Percentiles rank a stretch among this genome's conserved stretches.
phyloP scores from a whole-genome alignment of 2,329 filamentous ascomycete species.

The Fonsecaea pugnacius region DNA sequence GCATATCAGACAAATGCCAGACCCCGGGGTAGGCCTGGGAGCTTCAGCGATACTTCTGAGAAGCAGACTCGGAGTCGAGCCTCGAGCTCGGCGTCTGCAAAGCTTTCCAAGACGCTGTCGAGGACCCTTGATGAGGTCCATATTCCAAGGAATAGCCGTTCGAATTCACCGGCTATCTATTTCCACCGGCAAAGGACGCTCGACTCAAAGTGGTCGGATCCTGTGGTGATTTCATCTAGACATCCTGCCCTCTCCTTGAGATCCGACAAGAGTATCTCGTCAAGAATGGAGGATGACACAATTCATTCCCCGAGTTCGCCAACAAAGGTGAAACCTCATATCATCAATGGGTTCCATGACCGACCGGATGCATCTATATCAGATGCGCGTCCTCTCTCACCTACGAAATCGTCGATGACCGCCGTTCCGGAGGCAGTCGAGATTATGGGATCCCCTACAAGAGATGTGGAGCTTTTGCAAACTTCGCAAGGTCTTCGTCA shows the following conservation, averaged over 20 bases:
- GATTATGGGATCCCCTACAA: not conserved
- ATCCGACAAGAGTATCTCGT: slow-evolving; percentile 12
- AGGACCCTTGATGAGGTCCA: slow-evolving; percentile 32
- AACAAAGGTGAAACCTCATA: slow-evolving; percentile 17
- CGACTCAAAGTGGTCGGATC: slow-evolving; percentile 20
- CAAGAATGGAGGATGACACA: slow-evolving; percentile 11
- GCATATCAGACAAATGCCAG: slow-evolving; percentile 33
- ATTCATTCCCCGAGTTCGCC: slow-evolving; percentile 6
- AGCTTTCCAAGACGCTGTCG: slow-evolving; percentile 32
- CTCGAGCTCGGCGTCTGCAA: slow-evolving; percentile 32
- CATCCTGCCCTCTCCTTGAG: slow-evolving; percentile 16
- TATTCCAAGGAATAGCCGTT: slow-evolving; percentile 28
- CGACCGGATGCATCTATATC: not conserved
- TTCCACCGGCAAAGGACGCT: slow-evolving; percentile 24
- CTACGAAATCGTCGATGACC: slow-evolving; percentile 2
- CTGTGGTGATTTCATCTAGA: slow-evolving; percentile 9
- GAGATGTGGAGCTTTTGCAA: not conserved
- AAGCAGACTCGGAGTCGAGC: slow-evolving; percentile 29
- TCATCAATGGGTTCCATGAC: slow-evolving; percentile 2
- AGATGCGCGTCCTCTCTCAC: slow-evolving; percentile 7
- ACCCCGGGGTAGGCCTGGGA: slow-evolving; percentile 29
- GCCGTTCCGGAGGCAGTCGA: not conserved
- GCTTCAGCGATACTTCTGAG: slow-evolving; percentile 26
- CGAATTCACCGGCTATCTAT: slow-evolving; percentile 29
- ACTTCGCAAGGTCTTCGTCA: not conserved